These are phyloP conservation scores for Pythium brachiatum DNA, from an alignment of 352 stramenopile species.

Conservation along the genomic window DNA sequence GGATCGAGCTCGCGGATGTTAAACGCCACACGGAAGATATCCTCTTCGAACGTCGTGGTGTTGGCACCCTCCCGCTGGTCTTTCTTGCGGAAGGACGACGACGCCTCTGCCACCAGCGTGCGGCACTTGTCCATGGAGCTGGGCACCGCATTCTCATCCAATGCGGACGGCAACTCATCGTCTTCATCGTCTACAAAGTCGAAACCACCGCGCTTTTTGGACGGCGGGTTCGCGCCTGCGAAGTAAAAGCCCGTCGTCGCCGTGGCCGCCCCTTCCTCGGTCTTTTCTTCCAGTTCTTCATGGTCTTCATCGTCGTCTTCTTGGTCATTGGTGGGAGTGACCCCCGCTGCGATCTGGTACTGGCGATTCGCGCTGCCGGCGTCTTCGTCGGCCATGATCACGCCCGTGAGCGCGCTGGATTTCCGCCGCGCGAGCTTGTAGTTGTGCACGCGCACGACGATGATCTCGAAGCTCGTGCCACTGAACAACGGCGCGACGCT, in stretches of 20 bases:
- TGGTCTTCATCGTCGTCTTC: slow-evolving; percentile 29
- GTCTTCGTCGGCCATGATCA: slow-evolving; percentile 47
- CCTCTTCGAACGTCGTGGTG: slow-evolving; percentile 30
- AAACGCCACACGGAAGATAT: slow-evolving; percentile 60
- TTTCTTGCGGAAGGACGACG: not conserved
- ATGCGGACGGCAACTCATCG: slow-evolving; percentile 8
- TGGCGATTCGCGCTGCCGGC: slow-evolving; percentile 29
- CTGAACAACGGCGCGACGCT: slow-evolving; percentile 40
- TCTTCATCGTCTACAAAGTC: slow-evolving; percentile 23
- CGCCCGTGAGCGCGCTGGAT: slow-evolving; percentile 40
- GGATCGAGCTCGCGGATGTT: slow-evolving; percentile 67
- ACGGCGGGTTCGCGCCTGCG: not conserved
- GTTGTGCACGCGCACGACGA: slow-evolving; percentile 65
- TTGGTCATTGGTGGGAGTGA: slow-evolving; percentile 16
- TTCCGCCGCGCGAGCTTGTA: slow-evolving; percentile 47
- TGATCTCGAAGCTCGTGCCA: slow-evolving; percentile 57
- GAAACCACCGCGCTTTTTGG: slow-evolving; percentile 11
- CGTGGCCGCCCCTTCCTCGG: slow-evolving; percentile 4
- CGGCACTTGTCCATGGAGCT: not conserved
- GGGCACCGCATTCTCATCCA: not conserved
- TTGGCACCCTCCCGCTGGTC: not conserved
- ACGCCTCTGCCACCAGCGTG: not conserved
- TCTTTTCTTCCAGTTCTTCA: slow-evolving; percentile 1
- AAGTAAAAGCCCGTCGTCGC: slow-evolving; percentile 22
- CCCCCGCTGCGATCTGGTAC: slow-evolving; percentile 1